Conservation (phyloP, 345 rosid genomes). For the Eucalyptus polybractea region DNA sequence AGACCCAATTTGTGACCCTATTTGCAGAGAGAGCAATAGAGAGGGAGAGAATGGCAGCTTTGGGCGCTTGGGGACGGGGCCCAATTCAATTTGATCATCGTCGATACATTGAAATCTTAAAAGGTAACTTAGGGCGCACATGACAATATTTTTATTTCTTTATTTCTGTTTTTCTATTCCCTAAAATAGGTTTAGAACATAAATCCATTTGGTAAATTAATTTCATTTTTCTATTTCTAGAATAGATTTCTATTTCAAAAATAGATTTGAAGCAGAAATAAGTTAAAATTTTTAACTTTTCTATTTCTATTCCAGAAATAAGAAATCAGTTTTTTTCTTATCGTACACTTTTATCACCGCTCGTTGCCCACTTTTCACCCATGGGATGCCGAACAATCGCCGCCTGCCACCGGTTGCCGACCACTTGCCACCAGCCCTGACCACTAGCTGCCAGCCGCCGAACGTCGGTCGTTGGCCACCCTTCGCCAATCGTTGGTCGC, state of each 20-base stretch:
- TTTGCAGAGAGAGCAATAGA: background rate
- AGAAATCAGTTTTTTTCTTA: no score
- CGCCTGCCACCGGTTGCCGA: no score
- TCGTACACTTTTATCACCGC: rapidly evolving
- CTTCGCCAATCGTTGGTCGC: rapidly evolving
- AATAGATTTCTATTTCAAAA: rapidly evolving
- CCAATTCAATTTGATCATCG: background rate
- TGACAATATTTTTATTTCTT: rapidly evolving
- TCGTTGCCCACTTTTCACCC: rapidly evolving
- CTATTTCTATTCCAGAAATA: no score
- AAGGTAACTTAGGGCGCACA: background rate
- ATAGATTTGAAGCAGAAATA: no score
- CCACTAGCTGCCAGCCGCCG: rapidly evolving
- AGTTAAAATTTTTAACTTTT: no score
- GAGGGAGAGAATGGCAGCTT: background rate
- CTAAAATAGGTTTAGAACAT: rapidly evolving
- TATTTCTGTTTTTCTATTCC: rapidly evolving
- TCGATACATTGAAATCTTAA: background rate
- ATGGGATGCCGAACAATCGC: no score
- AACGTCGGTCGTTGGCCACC: no score
- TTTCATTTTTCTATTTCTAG: no score
- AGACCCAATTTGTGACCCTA: background rate
- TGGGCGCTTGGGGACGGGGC: background rate
- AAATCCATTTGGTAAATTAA: rapidly evolving
- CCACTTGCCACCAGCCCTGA: rapidly evolving